Base-by-base conservation (phyloP, 371 early-diverging fungal genomes). In the Cokeromyces recurvatus region DNA sequence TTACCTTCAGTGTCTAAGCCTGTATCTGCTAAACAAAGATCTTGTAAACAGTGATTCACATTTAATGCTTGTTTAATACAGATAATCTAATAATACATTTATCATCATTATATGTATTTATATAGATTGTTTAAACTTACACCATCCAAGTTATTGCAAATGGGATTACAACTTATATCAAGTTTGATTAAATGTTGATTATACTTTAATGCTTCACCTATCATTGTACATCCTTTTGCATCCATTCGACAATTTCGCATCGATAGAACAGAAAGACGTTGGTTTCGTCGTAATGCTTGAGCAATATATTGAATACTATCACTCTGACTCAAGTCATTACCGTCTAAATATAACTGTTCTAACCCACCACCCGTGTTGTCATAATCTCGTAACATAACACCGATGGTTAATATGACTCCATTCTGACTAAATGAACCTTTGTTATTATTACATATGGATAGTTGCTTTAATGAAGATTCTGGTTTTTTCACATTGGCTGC, bases 191-290 rank as follows among this genome's bases (percentile, higher is more conserved):
- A 49, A 15, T 54, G 42, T 20, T 62, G 58, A 43, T 84, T 84
- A 39, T 69, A 68, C 67, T 66, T 81, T 71, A 87, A 56, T 15
- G 80, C 81, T 38, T 82, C 82, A 2, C 78, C 81, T n/a, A 87
- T 43, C n/a, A 68, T 57, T 3, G 35, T 53, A 22, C 79, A 70
- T 14, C 69, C 77, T 17, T 66, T 64, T 10, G 75, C 46, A 49
- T 84, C 83, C 21, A 87, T 62, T 38, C 71, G 79, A 55, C 81
- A 82, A 37, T 82, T 73, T 9, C 67, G 49, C 46, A 84, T 42
- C 4, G 63, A 58, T 19, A 87, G 57, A 17, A 64, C 56, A 15
- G 51, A 57, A 14, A 87, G 54, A 9, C 71, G 74, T 45, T 57
- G 53, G 44, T 85, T 85, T n/a, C 79, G 47, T 27, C 71, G 69